A percentile compares a stretch with the other conserved stretches of the same genome.
phyloP scores from a whole-genome alignment of 306 rosid genomes.

The Dicorynia guianensis region DNA sequence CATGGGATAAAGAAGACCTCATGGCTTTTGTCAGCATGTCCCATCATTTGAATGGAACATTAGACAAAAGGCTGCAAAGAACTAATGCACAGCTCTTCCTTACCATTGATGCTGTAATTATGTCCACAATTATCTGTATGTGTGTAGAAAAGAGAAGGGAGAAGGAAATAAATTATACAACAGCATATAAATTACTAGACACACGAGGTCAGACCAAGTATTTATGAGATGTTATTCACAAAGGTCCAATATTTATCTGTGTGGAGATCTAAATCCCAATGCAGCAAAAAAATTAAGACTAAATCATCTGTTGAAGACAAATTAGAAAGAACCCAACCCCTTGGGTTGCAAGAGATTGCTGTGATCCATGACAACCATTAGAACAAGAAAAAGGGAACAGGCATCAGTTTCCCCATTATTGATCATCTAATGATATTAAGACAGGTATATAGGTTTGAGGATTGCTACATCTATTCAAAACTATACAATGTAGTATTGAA shows the following conservation, averaged over 20 bases:
- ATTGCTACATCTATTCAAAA: too few relatives aligned
- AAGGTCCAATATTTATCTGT: slow-evolving; percentile 12
- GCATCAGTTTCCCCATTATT: slow-evolving; percentile 42
- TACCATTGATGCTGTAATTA: slow-evolving; percentile 1
- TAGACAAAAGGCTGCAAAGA: slow-evolving; percentile 30
- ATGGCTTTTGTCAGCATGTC: slow-evolving; percentile 26
- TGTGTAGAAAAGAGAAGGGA: background rate
- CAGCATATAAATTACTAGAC: background rate
- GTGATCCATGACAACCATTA: slow-evolving; percentile 37
- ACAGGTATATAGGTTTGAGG: too few relatives aligned
- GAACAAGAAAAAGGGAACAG: slow-evolving; percentile 9
- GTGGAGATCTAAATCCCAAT: slow-evolving; percentile 18
- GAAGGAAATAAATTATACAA: background rate
- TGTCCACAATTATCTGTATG: slow-evolving; percentile 8
- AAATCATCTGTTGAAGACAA: slow-evolving; percentile 19
- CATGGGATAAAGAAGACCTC: slow-evolving; percentile 33
- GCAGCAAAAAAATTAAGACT: slow-evolving; percentile 10
- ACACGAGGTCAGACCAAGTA: too few relatives aligned
- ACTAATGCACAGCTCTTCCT: slow-evolving; percentile 20
- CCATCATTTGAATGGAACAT: slow-evolving; percentile 29
- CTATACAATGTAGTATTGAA: too few relatives aligned
- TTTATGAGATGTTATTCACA: slow-evolving; percentile 12
- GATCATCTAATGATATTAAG: slow-evolving; percentile 32
- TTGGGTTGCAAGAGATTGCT: slow-evolving; percentile 25
- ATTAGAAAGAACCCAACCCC: slow-evolving; percentile 20